These are phyloP conservation scores for Suillus lakei DNA, from an alignment of 768 basidiomycete species.

Conservation along the genomic window DNA sequence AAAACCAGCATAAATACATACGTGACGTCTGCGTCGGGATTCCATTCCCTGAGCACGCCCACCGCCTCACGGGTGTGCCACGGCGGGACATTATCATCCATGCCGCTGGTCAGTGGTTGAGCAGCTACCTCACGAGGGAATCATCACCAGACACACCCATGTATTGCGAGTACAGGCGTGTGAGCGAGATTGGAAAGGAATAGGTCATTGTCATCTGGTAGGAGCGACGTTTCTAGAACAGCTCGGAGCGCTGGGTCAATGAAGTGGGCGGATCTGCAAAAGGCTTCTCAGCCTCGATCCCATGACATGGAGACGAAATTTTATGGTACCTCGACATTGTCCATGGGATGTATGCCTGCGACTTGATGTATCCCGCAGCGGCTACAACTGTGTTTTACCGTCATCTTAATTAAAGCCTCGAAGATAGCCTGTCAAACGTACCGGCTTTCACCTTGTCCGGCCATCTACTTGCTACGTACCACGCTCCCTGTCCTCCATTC, in stretches of 20 bases:
- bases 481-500: constrained; percentile 91
- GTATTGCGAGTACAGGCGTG: constrained; percentile 73
- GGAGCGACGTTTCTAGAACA: constrained; percentile 74
- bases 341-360: constrained; percentile 83
- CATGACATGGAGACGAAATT: neutral
- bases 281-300: neutral
- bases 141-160: constrained; percentile 59
- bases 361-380: constrained; percentile 85
- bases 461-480: constrained; percentile 77
- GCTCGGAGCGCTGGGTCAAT: constrained; percentile 75
- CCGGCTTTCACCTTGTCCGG: constrained; percentile 59
- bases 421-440: neutral
- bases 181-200: constrained; percentile 79
- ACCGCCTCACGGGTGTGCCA: constrained; percentile 81
- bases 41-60: constrained; percentile 62
- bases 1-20: constrained; percentile 32
- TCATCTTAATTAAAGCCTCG: neutral
- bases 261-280: constrained; percentile 67
- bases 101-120: constrained; percentile 50
- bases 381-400: constrained; percentile 56
- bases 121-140: neutral
- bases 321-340: constrained; percentile 57
- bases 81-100: constrained; percentile 86
- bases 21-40: constrained; percentile 55
- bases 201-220: constrained; percentile 87